Percentiles rank a stretch among this genome's conserved stretches.
Evolutionary conservation across 2,329 filamentous ascomycete species (phyloP).

Genomic region (Trichoderma brevicompactum): DNA sequence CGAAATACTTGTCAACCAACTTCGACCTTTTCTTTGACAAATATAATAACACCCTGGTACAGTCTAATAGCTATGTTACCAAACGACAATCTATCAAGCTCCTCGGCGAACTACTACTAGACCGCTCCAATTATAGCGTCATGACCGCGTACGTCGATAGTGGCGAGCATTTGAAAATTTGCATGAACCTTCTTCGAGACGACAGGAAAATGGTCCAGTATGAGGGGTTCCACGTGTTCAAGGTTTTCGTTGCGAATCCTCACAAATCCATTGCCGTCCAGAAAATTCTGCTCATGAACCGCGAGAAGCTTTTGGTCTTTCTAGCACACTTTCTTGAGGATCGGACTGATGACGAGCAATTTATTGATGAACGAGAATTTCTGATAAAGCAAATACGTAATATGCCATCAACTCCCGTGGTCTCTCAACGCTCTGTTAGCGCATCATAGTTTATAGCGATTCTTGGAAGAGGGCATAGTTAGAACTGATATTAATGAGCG

Average conservation of each 20-base stretch:
- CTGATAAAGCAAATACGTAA: slow-evolving; percentile 89
- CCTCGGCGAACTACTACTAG: slow-evolving; percentile 89
- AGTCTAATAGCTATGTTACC: slow-evolving; percentile 95
- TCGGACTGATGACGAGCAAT: slow-evolving; percentile 95
- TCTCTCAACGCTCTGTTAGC: slow-evolving; percentile 49
- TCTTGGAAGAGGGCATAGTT: slow-evolving; percentile 11
- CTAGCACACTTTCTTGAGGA: slow-evolving; percentile 91
- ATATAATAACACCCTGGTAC: slow-evolving; percentile 86
- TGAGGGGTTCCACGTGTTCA: slow-evolving; percentile 98
- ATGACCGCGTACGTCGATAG: slow-evolving; percentile 98
- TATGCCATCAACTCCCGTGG: slow-evolving; percentile 63
- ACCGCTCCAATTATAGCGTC: slow-evolving; percentile 94
- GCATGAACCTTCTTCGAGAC: slow-evolving; percentile 95
- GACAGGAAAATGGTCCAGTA: slow-evolving; percentile 99
- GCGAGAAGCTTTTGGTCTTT: slow-evolving; percentile 87
- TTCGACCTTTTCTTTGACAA: slow-evolving; percentile 91
- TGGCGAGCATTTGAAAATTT: slow-evolving; percentile 94
- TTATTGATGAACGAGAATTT: slow-evolving; percentile 97
- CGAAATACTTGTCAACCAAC: slow-evolving; percentile 84
- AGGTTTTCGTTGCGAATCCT: slow-evolving; percentile 98
- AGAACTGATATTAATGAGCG: slow-evolving; percentile 19
- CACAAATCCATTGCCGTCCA: slow-evolving; percentile 97
- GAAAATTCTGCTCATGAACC: slow-evolving; percentile 94
- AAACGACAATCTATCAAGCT: slow-evolving; percentile 98
- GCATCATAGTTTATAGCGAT: slow-evolving; percentile 26